These are phyloP conservation scores for Trematosphaeria pertusa DNA, from an alignment of 2,329 filamentous ascomycete genomes.

Conservation along the genomic window DNA sequence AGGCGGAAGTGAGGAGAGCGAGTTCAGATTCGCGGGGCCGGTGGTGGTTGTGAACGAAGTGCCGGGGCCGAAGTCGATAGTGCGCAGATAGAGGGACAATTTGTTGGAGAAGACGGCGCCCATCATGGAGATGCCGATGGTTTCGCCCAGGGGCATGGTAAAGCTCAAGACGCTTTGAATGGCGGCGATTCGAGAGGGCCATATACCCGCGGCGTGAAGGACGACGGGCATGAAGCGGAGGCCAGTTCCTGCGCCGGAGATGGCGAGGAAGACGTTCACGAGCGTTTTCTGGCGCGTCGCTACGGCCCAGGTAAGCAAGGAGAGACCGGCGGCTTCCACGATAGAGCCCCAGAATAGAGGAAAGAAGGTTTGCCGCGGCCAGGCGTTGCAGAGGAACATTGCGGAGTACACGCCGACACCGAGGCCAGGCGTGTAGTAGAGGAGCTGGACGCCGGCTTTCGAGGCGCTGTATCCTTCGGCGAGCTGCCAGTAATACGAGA, in stretches of 20 bases:
- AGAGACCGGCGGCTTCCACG: constrained; percentile 65
- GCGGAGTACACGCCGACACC: constrained; percentile 65
- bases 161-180: constrained; percentile 68
- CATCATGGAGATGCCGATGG: constrained; percentile 71
- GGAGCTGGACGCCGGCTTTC: constrained; percentile 55
- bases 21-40: constrained; percentile 36
- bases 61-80: constrained; percentile 32
- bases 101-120: constrained; percentile 72
- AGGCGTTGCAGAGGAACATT: constrained; percentile 66
- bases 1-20: constrained; percentile 47
- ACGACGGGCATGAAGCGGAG: constrained; percentile 70
- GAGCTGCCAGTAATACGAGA: constrained; percentile 71
- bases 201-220: constrained; percentile 69
- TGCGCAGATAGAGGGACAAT: constrained; percentile 32
- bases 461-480: constrained; percentile 62
- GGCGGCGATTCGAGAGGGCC: constrained; percentile 63
- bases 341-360: constrained; percentile 58
- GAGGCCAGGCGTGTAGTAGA: constrained; percentile 70
- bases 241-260: constrained; percentile 69
- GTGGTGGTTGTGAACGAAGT: constrained; percentile 25
- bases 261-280: constrained; percentile 71
- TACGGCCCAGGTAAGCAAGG: constrained; percentile 65
- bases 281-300: constrained; percentile 55
- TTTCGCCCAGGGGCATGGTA: constrained; percentile 68
- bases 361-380: constrained; percentile 67